Evolutionary conservation across 805 yeast genomes (phyloP).

Genomic region (Starmerella stigmatis): DNA sequence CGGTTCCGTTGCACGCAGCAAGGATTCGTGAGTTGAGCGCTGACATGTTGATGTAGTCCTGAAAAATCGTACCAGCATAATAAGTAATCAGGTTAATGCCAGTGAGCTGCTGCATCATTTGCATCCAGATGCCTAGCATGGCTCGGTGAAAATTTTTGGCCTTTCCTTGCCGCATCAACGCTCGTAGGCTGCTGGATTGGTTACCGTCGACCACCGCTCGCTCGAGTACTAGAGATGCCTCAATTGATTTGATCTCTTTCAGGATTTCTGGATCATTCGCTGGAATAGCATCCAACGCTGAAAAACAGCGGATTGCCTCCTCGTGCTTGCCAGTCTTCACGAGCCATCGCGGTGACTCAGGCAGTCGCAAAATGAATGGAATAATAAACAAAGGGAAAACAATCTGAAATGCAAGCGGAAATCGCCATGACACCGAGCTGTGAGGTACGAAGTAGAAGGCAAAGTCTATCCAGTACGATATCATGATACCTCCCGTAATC

Average conservation of each 20-base stretch:
- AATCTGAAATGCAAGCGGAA: conserved; percentile 53
- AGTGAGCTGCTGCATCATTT: conserved; percentile 29
- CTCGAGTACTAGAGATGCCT: conserved; percentile 14
- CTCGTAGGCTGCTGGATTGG: conserved; percentile 25
- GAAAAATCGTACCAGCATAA: conserved; percentile 48
- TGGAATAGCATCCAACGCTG: conserved; percentile 32
- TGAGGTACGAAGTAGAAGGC: conserved; percentile 53
- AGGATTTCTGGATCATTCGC: conserved; percentile 7
- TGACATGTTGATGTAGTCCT: conserved; percentile 38
- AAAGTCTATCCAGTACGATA: conserved; percentile 62
- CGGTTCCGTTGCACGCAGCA: conserved; percentile 39
- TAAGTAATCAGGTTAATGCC: conserved; percentile 51
- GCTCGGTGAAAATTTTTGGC: conserved; percentile 22
- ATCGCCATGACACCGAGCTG: conserved; percentile 52
- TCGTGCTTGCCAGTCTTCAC: conserved; percentile 51
- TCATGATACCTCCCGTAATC: conserved; percentile 54
- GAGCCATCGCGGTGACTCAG: conserved; percentile 79
- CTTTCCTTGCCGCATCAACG: conserved; percentile 32
- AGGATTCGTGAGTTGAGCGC: conserved; percentile 36
- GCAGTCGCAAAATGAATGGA: conserved; percentile 41
- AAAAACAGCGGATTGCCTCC: conserved; percentile 38
- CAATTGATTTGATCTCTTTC: conserved; percentile 13
- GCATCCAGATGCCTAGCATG: conserved; percentile 35
- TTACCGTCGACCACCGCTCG: conserved; percentile 8
- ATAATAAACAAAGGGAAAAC: conserved; percentile 24